These are phyloP conservation scores for Salix udensis DNA, from an alignment of 345 rosid genomes.

Conservation along the genomic window DNA sequence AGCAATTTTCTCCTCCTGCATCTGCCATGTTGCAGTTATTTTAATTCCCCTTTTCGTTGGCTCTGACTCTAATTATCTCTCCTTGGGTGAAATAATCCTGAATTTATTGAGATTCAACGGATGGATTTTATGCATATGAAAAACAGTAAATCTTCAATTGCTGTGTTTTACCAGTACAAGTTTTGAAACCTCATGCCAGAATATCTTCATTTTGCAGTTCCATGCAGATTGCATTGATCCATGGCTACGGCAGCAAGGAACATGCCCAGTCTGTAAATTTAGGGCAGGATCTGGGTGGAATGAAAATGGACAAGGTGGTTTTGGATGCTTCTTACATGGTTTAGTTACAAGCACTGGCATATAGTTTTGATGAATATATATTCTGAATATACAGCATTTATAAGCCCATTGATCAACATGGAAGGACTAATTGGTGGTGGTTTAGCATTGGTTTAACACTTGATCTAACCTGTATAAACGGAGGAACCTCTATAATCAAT, in stretches of 20 bases:
- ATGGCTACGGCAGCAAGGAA: constrained; percentile 79
- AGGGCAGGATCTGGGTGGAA: constrained; percentile 66
- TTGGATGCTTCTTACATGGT: constrained; percentile 56
- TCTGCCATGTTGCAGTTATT: background rate
- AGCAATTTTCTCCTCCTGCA: background rate
- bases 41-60: background rate
- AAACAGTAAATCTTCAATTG: background rate
- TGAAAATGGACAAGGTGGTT: constrained; percentile 32
- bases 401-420: background rate
- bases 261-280: constrained; percentile 78
- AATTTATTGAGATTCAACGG: background rate
- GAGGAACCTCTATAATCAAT: constrained; percentile 1
- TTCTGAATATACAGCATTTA: background rate
- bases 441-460: background rate
- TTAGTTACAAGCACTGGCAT: constrained; percentile 14
- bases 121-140: background rate
- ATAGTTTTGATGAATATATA: constrained; percentile 10
- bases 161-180: background rate
- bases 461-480: background rate
- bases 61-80: background rate
- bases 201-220: constrained; percentile 46
- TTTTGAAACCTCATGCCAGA: constrained; percentile 1
- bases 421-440: constrained; percentile 3
- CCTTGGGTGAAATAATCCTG: background rate
- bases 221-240: constrained; percentile 79